A percentile compares a stretch with the other conserved stretches of the same genome.
Conservation (phyloP, 768 basidiomycete genomes). For the Candolleomyces eurysporus region DNA sequence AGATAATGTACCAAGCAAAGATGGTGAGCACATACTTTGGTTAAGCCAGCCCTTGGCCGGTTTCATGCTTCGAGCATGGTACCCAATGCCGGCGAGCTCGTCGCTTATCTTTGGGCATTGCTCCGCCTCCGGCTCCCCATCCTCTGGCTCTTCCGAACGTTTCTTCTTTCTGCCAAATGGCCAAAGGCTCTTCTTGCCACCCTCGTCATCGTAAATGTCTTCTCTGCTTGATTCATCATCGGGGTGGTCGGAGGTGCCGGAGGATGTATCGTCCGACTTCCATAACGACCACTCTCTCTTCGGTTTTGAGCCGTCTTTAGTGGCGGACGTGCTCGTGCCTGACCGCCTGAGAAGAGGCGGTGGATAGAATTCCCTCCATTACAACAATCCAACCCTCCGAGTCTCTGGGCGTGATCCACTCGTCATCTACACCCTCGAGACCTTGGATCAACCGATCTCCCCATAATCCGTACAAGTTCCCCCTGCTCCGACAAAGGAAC, state of each 20-base stretch:
- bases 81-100: constrained; percentile 52
- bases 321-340: constrained; percentile 11
- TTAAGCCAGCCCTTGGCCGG: constrained; percentile 50
- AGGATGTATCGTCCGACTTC: neutral
- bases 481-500: constrained; percentile 48
- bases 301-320: constrained; percentile 18
- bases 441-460: constrained; percentile 48
- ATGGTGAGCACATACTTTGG: constrained; percentile 26
- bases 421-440: constrained; percentile 36
- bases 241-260: neutral
- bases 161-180: constrained; percentile 7
- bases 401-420: constrained; percentile 40
- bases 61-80: constrained; percentile 64
- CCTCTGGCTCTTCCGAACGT: neutral
- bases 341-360: constrained; percentile 19
- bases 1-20: neutral
- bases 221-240: neutral
- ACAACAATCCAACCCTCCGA: constrained; percentile 54
- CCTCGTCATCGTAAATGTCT: constrained; percentile 1
- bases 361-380: constrained; percentile 62
- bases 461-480: constrained; percentile 54
- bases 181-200: constrained; percentile 4
- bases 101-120: constrained; percentile 39
- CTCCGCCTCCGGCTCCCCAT: constrained; percentile 16
- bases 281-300: constrained; percentile 11